Conservation (phyloP, 75 land plant genomes). For the Azolla pinnata region DNA sequence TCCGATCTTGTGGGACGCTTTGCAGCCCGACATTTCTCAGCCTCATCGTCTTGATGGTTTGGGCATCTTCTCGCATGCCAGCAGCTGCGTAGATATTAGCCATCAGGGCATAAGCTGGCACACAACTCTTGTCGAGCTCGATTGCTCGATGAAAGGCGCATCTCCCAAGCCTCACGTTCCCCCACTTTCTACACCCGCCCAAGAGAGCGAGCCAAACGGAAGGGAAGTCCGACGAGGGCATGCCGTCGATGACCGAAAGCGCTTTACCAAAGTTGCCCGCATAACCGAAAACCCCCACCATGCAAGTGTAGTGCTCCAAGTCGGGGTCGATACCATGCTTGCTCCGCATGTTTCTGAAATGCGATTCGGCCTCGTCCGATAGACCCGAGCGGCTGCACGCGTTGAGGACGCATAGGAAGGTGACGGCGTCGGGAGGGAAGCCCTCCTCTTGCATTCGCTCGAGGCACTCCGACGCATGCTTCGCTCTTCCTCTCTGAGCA, state of each 20-base stretch:
- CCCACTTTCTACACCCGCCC: slow-evolving; percentile 10
- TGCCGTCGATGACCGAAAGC: neutral
- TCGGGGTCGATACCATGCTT: neutral
- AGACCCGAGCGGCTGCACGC: slow-evolving; percentile 6
- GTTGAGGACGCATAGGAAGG: slow-evolving; percentile 8
- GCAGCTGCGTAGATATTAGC: too few species aligned
- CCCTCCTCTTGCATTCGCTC: slow-evolving; percentile 6
- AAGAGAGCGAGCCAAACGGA: slow-evolving; percentile 7
- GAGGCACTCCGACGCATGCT: slow-evolving; percentile 2
- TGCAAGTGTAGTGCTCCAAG: slow-evolving; percentile 11
- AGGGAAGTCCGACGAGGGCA: neutral
- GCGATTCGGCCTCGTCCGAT: slow-evolving; percentile 9
- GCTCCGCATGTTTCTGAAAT: slow-evolving; percentile 3
- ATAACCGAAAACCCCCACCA: slow-evolving; percentile 8
- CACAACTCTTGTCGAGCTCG: too few species aligned
- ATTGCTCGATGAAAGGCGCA: neutral
- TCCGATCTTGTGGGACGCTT: too few species aligned
- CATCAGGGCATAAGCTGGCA: too few species aligned
- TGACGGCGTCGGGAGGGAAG: slow-evolving; percentile 6
- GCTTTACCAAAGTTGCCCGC: slow-evolving; percentile 7
- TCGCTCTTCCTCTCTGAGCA: slow-evolving; percentile 11
- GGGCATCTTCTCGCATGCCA: too few species aligned
- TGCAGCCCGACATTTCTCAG: too few species aligned
- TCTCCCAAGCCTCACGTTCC: neutral
- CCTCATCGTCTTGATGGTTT: too few species aligned